A percentile compares a stretch with the other conserved stretches of the same genome.
These are phyloP conservation scores for Chloropicon primus DNA, from an alignment of 139 green algal species.

Conservation along the genomic window DNA sequence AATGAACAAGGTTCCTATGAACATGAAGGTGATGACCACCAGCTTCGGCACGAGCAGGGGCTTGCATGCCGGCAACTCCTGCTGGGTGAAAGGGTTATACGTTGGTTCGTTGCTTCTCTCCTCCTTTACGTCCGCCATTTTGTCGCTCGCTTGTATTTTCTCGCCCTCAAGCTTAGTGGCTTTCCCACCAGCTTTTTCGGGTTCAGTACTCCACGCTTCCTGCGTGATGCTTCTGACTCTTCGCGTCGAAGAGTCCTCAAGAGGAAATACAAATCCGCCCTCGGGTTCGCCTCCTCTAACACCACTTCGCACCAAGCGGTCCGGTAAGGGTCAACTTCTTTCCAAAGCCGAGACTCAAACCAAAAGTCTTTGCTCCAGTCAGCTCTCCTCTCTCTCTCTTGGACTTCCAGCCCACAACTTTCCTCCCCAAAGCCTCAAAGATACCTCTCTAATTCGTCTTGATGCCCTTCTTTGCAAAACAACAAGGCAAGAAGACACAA, in stretches of 20 bases:
- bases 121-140: neutral
- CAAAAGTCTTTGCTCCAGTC: too few species aligned
- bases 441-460: too few species aligned
- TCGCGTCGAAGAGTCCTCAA: neutral
- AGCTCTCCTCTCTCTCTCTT: too few species aligned
- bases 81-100: slow-evolving; percentile 46
- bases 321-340: too few species aligned
- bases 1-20: slow-evolving; percentile 48
- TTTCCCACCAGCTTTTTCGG: neutral
- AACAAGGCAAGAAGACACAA: too few species aligned
- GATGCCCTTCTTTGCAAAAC: too few species aligned
- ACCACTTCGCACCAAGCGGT: too few species aligned
- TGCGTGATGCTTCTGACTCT: neutral
- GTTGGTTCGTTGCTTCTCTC: neutral
- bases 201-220: neutral
- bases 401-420: too few species aligned
- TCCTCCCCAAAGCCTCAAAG: too few species aligned
- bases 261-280: neutral
- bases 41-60: slow-evolving; percentile 56
- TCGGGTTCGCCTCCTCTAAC: too few species aligned
- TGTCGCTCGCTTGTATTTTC: neutral
- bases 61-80: slow-evolving; percentile 61
- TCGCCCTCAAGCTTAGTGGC: neutral
- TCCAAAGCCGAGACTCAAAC: too few species aligned
- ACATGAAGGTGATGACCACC: slow-evolving; percentile 54